A percentile compares a stretch with the other conserved stretches of the same genome.
Conservation (phyloP, 164 flowering plant species). For the Annona cherimola region DNA sequence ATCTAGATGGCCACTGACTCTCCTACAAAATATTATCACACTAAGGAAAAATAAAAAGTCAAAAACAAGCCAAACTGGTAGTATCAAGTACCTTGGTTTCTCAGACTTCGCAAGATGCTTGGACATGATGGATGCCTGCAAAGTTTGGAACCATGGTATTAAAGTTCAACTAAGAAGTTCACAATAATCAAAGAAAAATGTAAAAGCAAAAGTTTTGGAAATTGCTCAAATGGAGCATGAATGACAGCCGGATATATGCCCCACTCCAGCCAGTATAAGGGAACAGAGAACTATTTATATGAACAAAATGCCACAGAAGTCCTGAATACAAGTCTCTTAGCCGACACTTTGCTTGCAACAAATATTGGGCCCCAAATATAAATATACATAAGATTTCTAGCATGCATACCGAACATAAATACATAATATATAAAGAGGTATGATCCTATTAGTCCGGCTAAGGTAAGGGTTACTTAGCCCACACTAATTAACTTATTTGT, state of each 20-base stretch:
- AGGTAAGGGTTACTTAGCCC: too few relatives aligned
- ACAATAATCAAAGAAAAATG: not conserved
- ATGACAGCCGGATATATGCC: not conserved
- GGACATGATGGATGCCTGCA: constrained; percentile 20
- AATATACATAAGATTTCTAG: too few relatives aligned
- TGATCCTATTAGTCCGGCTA: too few relatives aligned
- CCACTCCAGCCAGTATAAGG: not conserved
- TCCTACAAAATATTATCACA: constrained; percentile 6
- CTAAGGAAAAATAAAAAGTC: not conserved
- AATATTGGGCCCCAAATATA: too few relatives aligned
- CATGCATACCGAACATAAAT: too few relatives aligned
- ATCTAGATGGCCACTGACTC: constrained; percentile 14
- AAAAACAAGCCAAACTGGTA: not conserved
- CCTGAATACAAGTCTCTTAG: not conserved
- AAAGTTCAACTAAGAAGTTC: not conserved
- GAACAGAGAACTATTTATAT: not conserved
- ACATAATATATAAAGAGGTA: too few relatives aligned
- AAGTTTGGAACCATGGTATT: not conserved
- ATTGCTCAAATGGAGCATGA: not conserved
- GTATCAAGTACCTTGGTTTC: constrained; percentile 12
- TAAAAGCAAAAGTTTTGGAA: not conserved
- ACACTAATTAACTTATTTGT: too few relatives aligned
- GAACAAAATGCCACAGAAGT: not conserved
- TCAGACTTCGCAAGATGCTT: constrained; percentile 19
- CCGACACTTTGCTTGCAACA: too few relatives aligned